A percentile compares a stretch with the other conserved stretches of the same genome.
Evolutionary conservation across 139 green algal species (phyloP).

Genomic region (Chloropicon primus): DNA sequence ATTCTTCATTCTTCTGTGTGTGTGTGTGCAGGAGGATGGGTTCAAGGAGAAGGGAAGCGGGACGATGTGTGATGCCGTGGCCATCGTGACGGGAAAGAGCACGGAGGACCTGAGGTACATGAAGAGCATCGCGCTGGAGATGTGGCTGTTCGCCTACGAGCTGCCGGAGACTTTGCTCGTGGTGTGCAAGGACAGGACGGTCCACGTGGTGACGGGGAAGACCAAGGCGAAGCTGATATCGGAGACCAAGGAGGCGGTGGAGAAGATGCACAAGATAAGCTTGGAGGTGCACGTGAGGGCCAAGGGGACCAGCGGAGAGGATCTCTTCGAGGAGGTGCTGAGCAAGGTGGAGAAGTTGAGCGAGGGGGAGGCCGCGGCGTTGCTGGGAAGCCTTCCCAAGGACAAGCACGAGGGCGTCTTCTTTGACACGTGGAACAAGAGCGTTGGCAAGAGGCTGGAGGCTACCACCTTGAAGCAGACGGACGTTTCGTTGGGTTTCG

Average conservation of each 20-base stretch:
- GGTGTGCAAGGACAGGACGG: not conserved
- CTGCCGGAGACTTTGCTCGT: constrained; percentile 30
- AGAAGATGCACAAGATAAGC: not conserved
- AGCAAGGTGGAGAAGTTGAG: constrained; percentile 2
- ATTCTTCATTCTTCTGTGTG: too few relatives aligned
- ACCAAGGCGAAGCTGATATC: constrained; percentile 38
- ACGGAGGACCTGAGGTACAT: constrained; percentile 69
- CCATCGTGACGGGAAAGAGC: constrained; percentile 35
- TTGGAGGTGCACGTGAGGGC: not conserved
- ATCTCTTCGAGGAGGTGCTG: constrained; percentile 29
- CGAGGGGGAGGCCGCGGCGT: constrained; percentile 7
- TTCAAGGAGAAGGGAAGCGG: not conserved
- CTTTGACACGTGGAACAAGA: constrained; percentile 14
- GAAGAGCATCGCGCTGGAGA: constrained; percentile 74
- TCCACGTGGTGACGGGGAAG: constrained; percentile 34
- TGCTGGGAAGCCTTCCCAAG: constrained; percentile 15
- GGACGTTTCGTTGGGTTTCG: constrained; percentile 39
- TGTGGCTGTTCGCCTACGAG: constrained; percentile 92
- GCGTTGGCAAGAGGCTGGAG: not conserved
- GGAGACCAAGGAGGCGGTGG: not conserved
- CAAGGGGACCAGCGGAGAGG: not conserved
- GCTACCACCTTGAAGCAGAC: constrained; percentile 1
- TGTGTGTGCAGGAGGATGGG: not conserved
- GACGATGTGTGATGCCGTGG: constrained; percentile 10
- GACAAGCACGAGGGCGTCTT: constrained; percentile 16